Percentiles rank a stretch among this genome's conserved stretches.
phyloP scores from a whole-genome alignment of 2,329 filamentous ascomycete genomes.

The Dothistroma septosporum region DNA sequence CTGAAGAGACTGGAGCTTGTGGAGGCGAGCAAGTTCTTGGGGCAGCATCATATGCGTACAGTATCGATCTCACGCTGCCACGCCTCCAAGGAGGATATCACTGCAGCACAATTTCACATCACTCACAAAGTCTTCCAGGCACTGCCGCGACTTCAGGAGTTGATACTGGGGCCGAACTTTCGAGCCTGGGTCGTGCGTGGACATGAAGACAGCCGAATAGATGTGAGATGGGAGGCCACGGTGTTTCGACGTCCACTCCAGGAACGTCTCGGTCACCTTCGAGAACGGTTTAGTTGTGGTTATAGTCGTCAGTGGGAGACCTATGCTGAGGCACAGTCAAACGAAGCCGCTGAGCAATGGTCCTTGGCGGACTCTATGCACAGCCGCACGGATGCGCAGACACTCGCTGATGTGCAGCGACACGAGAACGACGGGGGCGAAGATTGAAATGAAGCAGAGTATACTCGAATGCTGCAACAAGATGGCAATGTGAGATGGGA shows the following conservation, averaged over 20 bases:
- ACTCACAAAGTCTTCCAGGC: neutral
- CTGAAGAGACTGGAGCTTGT: slow-evolving; percentile 1
- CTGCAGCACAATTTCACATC: neutral
- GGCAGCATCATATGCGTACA: neutral
- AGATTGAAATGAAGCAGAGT: neutral
- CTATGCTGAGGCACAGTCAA: neutral
- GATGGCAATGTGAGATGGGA: neutral
- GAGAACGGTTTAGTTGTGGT: neutral
- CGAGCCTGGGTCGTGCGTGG: neutral
- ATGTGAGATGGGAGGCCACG: slow-evolving; percentile 4
- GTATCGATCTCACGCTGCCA: neutral
- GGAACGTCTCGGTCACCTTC: neutral
- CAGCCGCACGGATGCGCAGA: neutral
- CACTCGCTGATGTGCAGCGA: neutral
- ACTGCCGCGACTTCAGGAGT: neutral
- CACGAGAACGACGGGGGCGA: neutral
- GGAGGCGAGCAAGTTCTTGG: neutral
- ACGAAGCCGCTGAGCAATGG: neutral
- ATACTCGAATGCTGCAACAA: neutral
- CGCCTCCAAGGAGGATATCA: neutral
- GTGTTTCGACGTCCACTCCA: neutral
- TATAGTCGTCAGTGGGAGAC: neutral
- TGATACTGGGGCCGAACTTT: neutral
- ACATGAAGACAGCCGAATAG: neutral
- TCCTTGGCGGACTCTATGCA: neutral